Percentiles rank a stretch among this genome's conserved stretches.
Evolutionary conservation across 2,329 filamentous ascomycete species (phyloP).

Genomic region (Torrubiellomyces zombiae): DNA sequence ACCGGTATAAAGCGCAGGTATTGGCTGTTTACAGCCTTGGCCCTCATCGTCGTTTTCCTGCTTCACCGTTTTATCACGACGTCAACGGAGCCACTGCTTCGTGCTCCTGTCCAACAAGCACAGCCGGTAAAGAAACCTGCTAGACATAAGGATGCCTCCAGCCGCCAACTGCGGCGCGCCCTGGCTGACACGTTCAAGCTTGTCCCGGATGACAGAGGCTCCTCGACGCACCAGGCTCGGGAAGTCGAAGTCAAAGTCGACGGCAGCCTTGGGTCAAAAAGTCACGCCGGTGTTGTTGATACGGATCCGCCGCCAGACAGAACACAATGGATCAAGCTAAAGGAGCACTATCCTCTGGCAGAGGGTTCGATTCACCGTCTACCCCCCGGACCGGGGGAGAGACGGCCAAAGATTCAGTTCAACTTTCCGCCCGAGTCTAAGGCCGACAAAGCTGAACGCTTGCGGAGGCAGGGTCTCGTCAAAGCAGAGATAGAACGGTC

Average conservation of each 20-base stretch:
- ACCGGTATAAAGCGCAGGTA: no score
- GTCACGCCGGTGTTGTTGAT: no score
- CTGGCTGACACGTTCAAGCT: no score
- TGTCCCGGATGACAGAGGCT: no score
- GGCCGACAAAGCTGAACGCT: conserved; percentile 41
- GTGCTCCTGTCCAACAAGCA: background rate
- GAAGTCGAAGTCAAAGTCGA: no score
- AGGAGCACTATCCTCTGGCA: conserved; percentile 64
- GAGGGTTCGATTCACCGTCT: conserved; percentile 55
- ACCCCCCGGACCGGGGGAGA: conserved; percentile 52
- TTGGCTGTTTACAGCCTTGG: conserved; percentile 32
- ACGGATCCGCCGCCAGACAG: conserved; percentile 4
- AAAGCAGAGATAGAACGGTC: conserved; percentile 59
- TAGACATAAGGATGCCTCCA: no score
- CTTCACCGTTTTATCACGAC: conserved; percentile 1
- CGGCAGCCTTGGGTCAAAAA: no score
- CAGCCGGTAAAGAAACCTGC: no score
- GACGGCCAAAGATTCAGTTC: conserved; percentile 64
- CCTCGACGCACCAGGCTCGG: conserved; percentile 7
- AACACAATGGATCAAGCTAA: conserved; percentile 57
- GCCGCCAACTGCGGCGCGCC: no score
- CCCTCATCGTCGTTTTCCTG: background rate
- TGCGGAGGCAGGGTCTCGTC: conserved; percentile 48
- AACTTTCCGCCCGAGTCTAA: conserved; percentile 50
- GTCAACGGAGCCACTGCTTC: background rate